Evolutionary conservation across 225 moss, liverwort and hornwort species (phyloP).

Genomic region (Pseudisothecium myosuroides): DNA sequence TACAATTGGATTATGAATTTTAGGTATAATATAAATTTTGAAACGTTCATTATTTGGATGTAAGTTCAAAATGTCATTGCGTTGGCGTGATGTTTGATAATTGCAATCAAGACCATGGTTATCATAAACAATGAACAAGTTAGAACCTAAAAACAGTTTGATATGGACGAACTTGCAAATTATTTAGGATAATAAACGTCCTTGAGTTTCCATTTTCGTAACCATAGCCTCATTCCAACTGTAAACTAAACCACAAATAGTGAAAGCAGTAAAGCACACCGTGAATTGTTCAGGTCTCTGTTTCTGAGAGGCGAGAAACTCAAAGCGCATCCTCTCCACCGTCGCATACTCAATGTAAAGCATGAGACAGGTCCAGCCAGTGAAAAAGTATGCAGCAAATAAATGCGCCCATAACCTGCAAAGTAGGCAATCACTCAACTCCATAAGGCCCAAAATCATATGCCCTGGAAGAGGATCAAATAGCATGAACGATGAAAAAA

Average conservation of each 20-base stretch:
- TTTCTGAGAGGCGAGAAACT: slow-evolving; percentile 52
- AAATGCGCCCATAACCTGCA: slow-evolving; percentile 81
- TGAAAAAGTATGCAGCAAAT: slow-evolving; percentile 59
- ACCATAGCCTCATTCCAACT: background rate
- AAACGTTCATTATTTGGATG: too few relatives aligned
- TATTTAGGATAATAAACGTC: background rate
- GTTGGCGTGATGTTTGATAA: background rate
- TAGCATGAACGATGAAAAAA: background rate
- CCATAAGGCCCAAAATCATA: background rate
- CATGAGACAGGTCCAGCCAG: slow-evolving; percentile 70
- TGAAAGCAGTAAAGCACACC: slow-evolving; percentile 1
- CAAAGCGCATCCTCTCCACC: slow-evolving; percentile 58
- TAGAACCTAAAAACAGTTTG: background rate
- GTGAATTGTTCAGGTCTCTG: slow-evolving; percentile 77
- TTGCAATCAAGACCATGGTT: background rate
- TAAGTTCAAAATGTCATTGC: background rate
- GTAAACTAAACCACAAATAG: background rate
- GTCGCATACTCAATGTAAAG: slow-evolving; percentile 61
- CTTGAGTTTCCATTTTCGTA: background rate
- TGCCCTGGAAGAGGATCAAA: background rate
- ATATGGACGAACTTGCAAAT: background rate
- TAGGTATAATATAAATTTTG: background rate
- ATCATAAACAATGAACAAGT: background rate
- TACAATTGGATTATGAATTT: background rate
- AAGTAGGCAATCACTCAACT: background rate